Evolutionary conservation across 352 stramenopile genomes (phyloP).

Genomic region (Globisporangium uncinulatum): DNA sequence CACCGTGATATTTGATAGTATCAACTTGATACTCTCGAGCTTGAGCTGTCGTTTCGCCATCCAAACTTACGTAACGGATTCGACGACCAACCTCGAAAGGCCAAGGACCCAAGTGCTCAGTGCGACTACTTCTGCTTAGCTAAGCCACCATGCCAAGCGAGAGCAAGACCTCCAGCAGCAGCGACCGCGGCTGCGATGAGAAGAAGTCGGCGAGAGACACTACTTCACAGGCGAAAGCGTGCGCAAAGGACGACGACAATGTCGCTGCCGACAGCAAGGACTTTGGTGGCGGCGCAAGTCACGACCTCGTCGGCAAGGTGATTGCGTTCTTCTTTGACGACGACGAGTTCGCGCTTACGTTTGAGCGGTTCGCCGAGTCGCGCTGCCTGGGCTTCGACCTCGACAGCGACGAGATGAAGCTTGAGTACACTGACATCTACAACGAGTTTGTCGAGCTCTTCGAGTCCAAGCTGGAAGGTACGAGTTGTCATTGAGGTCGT

Average conservation of each 20-base stretch:
- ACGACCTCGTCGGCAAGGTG: constrained; percentile 50
- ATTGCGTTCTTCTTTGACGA: constrained; percentile 79
- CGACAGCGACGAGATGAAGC: constrained; percentile 75
- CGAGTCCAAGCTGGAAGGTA: constrained; percentile 75
- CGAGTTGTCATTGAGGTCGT: no score
- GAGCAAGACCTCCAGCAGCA: constrained; percentile 29
- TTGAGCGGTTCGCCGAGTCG: constrained; percentile 61
- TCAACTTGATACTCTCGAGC: no score
- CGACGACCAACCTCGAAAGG: constrained; percentile 9
- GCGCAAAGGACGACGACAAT: constrained; percentile 22
- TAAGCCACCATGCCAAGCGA: constrained; percentile 24
- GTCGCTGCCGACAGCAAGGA: constrained; percentile 14
- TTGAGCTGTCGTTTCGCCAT: no score
- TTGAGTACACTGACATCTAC: constrained; percentile 84
- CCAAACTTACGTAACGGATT: no score
- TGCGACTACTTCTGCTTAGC: no score
- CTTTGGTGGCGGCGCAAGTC: constrained; percentile 6
- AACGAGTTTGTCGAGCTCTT: constrained; percentile 71
- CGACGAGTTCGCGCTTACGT: constrained; percentile 66
- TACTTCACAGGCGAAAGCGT: constrained; percentile 11
- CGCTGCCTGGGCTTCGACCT: constrained; percentile 61
- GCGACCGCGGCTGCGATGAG: constrained; percentile 12
- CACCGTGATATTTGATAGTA: no score
- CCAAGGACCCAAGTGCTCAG: not conserved
- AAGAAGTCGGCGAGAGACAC: constrained; percentile 6